Conservation (phyloP, 192 early-diverging fungal genomes). For the Coemansia sp. region DNA sequence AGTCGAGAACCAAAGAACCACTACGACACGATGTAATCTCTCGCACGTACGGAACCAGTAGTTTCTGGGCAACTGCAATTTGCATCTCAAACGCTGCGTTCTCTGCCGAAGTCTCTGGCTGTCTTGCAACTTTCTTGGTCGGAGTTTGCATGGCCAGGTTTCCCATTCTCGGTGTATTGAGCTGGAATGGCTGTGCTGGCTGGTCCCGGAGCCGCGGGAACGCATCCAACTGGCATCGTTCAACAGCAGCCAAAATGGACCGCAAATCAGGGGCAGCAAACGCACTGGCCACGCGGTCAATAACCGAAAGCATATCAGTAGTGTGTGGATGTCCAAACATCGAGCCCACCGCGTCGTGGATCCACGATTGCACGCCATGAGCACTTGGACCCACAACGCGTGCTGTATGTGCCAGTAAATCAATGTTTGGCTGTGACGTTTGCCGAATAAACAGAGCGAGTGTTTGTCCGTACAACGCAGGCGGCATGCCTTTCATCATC, state of each 20-base stretch:
- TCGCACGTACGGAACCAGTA: conserved; percentile 17
- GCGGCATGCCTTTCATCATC: conserved; percentile 27
- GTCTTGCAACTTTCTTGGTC: conserved; percentile 12
- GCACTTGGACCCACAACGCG: neutral
- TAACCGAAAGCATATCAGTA: conserved; percentile 27
- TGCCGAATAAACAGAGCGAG: conserved; percentile 27
- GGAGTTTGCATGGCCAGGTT: conserved; percentile 19
- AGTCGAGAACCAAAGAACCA: conserved; percentile 24
- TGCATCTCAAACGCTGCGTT: conserved; percentile 23
- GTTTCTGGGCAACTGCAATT: conserved; percentile 17
- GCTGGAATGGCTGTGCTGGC: neutral
- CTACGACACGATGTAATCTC: conserved; percentile 21
- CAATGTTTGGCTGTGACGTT: conserved; percentile 17
- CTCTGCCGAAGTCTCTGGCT: neutral
- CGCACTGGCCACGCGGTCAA: conserved; percentile 33
- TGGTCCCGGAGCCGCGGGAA: conserved; percentile 17
- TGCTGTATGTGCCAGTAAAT: conserved; percentile 22
- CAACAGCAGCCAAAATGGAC: conserved; percentile 29
- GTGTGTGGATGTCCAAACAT: conserved; percentile 17
- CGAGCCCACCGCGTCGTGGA: conserved; percentile 17
- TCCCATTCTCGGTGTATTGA: neutral
- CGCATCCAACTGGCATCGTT: conserved; percentile 27
- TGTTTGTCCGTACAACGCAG: conserved; percentile 34
- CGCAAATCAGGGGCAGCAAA: conserved; percentile 33
- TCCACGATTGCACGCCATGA: conserved; percentile 20